Base-by-base conservation (phyloP, 1,284 basidiomycete species). In the Boletellus dicymbophilus region DNA sequence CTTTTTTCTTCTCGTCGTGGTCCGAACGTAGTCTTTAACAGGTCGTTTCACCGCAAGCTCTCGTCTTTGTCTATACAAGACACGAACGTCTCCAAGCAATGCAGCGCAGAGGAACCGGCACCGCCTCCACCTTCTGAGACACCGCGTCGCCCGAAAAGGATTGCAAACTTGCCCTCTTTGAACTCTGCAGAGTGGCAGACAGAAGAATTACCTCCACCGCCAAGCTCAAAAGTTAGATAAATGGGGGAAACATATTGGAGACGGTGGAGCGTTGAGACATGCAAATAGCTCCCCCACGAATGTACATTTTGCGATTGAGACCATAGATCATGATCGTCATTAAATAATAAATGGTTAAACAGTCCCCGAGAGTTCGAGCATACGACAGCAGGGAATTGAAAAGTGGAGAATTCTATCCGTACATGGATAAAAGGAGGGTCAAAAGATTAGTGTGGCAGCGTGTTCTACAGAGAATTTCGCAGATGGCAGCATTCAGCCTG, bases 151-250 rank as follows among this genome's bases (percentile, higher is more conserved):
- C 49, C 20, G 37, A 65, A 56, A 37, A 50, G 59, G 28, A 59
- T 60, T 2, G 51, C 68, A 5, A 65, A 72, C 47, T 59, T 80
- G 12, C 80, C 80, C 0, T 71, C 77, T 0, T 71, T 78, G 18
- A 65, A 73, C 33, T 81, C 80, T 10, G 68, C 68, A 36, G 73
- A 76, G 41, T 81, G 80, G 79, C 67, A 79, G 52, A 55, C 66
- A 4, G 66, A 71, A 54, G 65, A 63, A n/a, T 47, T 78, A 28
- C 62, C 65, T 3, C 63, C 63, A 5, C 62, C 58, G 11, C 31
- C 54, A 3, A 39, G 43, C 23, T 43, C 49, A 23, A 42, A 46
- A 37, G 27, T 15, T 6, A 44, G 18, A 25, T 26, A 25, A 26
- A 30, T 30, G 8, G 36, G 18, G 16, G 31, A 25, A 22, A 7